Percentiles rank a stretch among this genome's conserved stretches.
These are phyloP conservation scores for Evansstolkia leycettana DNA, from an alignment of 495 filamentous ascomycete genomes.

Conservation along the genomic window DNA sequence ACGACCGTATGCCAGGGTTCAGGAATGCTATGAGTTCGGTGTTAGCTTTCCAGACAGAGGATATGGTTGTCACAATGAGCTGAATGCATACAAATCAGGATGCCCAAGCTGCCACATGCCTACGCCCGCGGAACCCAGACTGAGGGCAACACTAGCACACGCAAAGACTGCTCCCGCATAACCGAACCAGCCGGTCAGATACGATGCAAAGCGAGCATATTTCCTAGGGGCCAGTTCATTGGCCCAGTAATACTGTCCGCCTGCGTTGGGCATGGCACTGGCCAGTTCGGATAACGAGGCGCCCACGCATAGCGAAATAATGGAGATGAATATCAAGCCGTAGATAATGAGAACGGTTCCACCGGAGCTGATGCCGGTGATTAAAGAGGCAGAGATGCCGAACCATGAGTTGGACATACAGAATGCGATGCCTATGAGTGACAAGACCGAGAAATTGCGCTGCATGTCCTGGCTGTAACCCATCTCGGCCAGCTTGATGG, in stretches of 20 bases:
- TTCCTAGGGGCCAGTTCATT: constrained; percentile 42
- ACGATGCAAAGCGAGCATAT: constrained; percentile 39
- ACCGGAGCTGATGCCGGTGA: constrained; percentile 49
- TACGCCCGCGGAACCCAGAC: constrained; percentile 36
- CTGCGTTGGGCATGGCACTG: constrained; percentile 46
- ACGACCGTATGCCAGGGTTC: constrained; percentile 43
- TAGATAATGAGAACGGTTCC: constrained; percentile 49
- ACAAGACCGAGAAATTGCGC: constrained; percentile 45
- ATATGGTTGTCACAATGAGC: neutral
- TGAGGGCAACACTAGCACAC: constrained; percentile 43
- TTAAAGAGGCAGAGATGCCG: constrained; percentile 44
- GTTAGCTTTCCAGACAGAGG: constrained; percentile 5
- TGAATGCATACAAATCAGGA: constrained; percentile 38
- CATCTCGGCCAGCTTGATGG: constrained; percentile 33
- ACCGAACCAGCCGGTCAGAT: constrained; percentile 45
- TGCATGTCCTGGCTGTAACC: constrained; percentile 46
- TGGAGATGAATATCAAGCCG: constrained; percentile 42
- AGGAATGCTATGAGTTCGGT: constrained; percentile 22
- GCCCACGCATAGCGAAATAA: constrained; percentile 43
- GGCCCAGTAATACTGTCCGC: constrained; percentile 55
- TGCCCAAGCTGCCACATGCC: constrained; percentile 47
- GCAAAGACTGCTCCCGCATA: constrained; percentile 48
- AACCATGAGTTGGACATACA: constrained; percentile 56
- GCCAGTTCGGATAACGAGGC: constrained; percentile 45
- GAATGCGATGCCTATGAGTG: constrained; percentile 47